Evolutionary conservation across 306 rosid species (phyloP), one percentile per base, ranked within the genome.

Genomic region (Arachis stenosperma): DNA sequence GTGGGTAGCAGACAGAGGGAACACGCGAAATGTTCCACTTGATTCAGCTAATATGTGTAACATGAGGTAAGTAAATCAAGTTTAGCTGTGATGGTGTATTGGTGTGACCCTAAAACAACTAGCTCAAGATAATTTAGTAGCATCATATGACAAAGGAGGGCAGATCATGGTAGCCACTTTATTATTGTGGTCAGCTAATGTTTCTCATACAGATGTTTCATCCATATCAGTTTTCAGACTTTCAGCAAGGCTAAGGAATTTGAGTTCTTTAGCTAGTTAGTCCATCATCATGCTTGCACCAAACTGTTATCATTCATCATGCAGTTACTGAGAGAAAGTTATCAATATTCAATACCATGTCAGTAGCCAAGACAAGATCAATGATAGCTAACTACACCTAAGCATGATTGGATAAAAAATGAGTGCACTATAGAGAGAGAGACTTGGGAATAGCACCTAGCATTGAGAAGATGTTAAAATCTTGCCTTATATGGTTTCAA

Each of bases 301-400:
- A 37, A 56, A 15, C 43, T 44, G 69, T 59, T 73, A 55, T 66
- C 41, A 67, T 50, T 58, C 58, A 41, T 58, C 70, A 48, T 76
- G 63, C 52, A 72, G 69, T 58, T 51, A 60, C 44, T 65, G 43
- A 47, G 65, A 48, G 57, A 71, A 78, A 56, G 59, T 44, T 47
- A 33, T 39, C 55, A 71, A 53, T 22, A 66, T 44, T 39, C 55
- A 71, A 53, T 22, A 66, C 36, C 48, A 47, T 54, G 55, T 51
- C 36, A 69, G 68, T 57, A 69, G 65, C 37, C 73, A 62, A 50
- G 10, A 58, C 53, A 75, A 64, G 44, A 50, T 13, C 17, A 48
- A 9, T 11, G 44, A 33, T 36, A 71, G n/a, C 41, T 27, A 40
- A 33, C 4, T 33, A 33, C 37, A 33, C 37, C 37, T 33, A 33